phyloP scores from a whole-genome alignment of 371 early-diverging fungal genomes.

The Amoeboaphelidium protococcarum region DNA sequence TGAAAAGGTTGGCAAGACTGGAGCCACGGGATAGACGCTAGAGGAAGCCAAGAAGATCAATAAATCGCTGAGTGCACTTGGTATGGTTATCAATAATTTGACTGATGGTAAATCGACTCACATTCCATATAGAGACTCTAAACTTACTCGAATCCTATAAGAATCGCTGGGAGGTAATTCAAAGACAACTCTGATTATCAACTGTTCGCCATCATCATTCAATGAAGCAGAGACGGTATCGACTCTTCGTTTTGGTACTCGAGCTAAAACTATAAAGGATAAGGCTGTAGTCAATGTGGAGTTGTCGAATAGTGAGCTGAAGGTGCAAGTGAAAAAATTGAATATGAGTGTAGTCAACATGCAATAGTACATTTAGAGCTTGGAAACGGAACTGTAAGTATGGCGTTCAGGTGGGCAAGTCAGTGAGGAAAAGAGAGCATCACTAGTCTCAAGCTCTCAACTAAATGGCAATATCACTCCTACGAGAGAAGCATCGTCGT shows the following conservation, averaged over 20 bases:
- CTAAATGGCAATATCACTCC: not conserved
- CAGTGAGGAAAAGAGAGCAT: not conserved
- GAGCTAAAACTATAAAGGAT: slow-evolving; percentile 94
- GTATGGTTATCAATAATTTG: slow-evolving; percentile 95
- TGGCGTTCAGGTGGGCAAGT: slow-evolving; percentile 39
- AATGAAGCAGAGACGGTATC: slow-evolving; percentile 85
- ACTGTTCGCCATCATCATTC: slow-evolving; percentile 79
- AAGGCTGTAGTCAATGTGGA: slow-evolving; percentile 93
- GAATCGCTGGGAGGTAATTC: slow-evolving; percentile 95
- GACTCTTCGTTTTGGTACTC: slow-evolving; percentile 80
- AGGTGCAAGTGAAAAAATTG: slow-evolving; percentile 59
- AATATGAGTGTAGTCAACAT: slow-evolving; percentile 47
- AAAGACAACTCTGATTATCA: slow-evolving; percentile 85
- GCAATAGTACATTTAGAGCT: slow-evolving; percentile 44
- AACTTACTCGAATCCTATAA: slow-evolving; percentile 91
- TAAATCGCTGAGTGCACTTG: slow-evolving; percentile 85
- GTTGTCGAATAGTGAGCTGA: slow-evolving; percentile 70
- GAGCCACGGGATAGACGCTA: slow-evolving; percentile 88
- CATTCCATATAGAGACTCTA: slow-evolving; percentile 94
- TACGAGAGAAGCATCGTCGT: not conserved
- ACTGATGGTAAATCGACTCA: slow-evolving; percentile 77
- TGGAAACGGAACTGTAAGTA: slow-evolving; percentile 57
- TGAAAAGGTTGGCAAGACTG: slow-evolving; percentile 76
- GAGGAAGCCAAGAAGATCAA: slow-evolving; percentile 99
- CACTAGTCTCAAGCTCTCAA: slow-evolving; percentile 1